Base-by-base conservation (phyloP, 176 grass and related monocot species). In the Aegilops tauschii region DNA sequence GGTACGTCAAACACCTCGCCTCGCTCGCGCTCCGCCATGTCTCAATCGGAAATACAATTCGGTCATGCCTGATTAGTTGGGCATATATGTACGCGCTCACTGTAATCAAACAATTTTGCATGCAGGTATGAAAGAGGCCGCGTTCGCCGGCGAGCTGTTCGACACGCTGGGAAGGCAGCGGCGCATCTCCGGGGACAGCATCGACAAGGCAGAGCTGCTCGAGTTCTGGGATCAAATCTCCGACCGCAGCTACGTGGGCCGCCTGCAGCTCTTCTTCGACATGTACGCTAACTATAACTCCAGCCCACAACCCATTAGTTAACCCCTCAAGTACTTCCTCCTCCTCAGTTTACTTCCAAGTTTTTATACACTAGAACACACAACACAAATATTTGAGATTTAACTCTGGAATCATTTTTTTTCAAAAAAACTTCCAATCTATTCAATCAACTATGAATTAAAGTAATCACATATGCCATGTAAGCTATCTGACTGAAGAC, bases 221-320 rank as follows among this genome's bases (percentile, higher is more conserved):
- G 91, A 95, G 76, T 97, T 91, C 84, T 97, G 92, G 95, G 92
- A 97, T 32, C 95, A 97, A 66, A 91, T 97, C 76, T 80, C 95
- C 16, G 95, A 97, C 87, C 78, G 87, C 65, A 90, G 90, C 68
- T 95, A 95, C 79, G 90, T 93, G 80, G 82, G 81, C 54, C 90
- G 95, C 58, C 91, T 97, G 32, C 91, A 97, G 69, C 94, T 93
- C 27, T 97, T 97, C 89, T 97, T 97, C 79, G 95, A 93, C 89
- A 93, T 97, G 90, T 97, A 82, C 45, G 79, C 28, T 0, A 5
- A 44, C 30, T 21, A 54, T 45, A 56, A 0, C 9, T 3, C 25
- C n/a, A 12, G 4, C 68, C 8, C 4, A 13, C 4, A 13, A 3
- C 12, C 78, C 5, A 31, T 50, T 49, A 4, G 13, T 0, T 3